Evolutionary conservation across 2,329 filamentous ascomycete genomes (phyloP).

Genomic region (Aspergillus bombycis): DNA sequence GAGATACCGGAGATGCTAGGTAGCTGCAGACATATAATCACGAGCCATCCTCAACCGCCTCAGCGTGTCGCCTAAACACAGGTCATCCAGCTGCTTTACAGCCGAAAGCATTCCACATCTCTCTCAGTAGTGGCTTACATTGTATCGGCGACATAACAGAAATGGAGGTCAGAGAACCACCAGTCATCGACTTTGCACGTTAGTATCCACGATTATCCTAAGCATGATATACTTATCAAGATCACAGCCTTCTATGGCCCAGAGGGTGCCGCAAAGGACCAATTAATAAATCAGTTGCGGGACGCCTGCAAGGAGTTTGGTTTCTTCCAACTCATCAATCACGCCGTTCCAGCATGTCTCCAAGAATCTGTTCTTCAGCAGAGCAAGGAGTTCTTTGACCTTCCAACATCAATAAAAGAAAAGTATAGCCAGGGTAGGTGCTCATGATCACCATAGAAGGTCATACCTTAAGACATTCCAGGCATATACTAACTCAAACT

Average conservation of each 20-base stretch:
- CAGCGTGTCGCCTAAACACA: no score
- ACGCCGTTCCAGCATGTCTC: not conserved
- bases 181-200: not conserved
- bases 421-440: not conserved
- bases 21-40: no score
- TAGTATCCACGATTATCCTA: not conserved
- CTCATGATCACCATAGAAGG: not conserved
- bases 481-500: not conserved
- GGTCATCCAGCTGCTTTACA: not conserved
- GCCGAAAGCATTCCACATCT: not conserved
- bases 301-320: not conserved
- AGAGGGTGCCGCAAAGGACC: not conserved
- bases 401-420: not conserved
- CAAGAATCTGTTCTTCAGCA: not conserved
- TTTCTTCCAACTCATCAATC: not conserved
- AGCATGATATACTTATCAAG: not conserved
- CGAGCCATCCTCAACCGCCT: no score
- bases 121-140: not conserved
- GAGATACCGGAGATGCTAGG: no score
- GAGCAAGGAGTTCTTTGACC: not conserved
- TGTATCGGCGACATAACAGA: not conserved
- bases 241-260: not conserved
- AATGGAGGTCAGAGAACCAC: not conserved
- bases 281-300: not conserved
- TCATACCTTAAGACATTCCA: accelerated